Evolutionary conservation across 345 rosid genomes (phyloP).

Genomic region (Erodium maritimum): DNA sequence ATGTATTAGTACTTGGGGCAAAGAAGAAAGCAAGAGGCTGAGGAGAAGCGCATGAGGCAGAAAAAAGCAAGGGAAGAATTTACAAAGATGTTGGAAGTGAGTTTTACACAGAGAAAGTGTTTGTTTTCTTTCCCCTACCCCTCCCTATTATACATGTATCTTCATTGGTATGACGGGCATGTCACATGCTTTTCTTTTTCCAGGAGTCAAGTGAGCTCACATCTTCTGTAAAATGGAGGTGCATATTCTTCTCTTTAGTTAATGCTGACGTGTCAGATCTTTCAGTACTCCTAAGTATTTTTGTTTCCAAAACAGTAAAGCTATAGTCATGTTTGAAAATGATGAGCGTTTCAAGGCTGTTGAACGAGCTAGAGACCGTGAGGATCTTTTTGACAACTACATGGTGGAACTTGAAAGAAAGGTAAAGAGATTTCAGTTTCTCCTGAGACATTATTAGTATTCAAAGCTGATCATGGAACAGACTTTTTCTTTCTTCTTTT

Average conservation of each 20-base stretch:
- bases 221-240: constrained; percentile 93
- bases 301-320: constrained; percentile 52
- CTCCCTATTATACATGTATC: constrained; percentile 3
- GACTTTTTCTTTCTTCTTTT: not conserved
- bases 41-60: constrained; percentile 87
- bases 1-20: constrained; percentile 78
- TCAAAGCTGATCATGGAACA: not conserved
- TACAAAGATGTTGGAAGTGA: constrained; percentile 87
- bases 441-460: not conserved
- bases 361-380: constrained; percentile 76
- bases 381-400: constrained; percentile 82
- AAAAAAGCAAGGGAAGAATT: constrained; percentile 90
- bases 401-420: constrained; percentile 86
- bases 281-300: constrained; percentile 14
- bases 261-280: not conserved
- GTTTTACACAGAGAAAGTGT: constrained; percentile 12
- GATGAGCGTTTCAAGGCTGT: constrained; percentile 95
- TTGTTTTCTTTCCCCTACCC: constrained; percentile 1
- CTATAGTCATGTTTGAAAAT: constrained; percentile 68
- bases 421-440: constrained; percentile 29
- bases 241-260: not conserved
- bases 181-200: constrained; percentile 17
- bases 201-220: constrained; percentile 86
- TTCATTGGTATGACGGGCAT: constrained; percentile 13
- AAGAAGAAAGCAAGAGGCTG: constrained; percentile 88